These are phyloP conservation scores for Fagus crenata DNA, from an alignment of 306 rosid species.

Conservation along the genomic window DNA sequence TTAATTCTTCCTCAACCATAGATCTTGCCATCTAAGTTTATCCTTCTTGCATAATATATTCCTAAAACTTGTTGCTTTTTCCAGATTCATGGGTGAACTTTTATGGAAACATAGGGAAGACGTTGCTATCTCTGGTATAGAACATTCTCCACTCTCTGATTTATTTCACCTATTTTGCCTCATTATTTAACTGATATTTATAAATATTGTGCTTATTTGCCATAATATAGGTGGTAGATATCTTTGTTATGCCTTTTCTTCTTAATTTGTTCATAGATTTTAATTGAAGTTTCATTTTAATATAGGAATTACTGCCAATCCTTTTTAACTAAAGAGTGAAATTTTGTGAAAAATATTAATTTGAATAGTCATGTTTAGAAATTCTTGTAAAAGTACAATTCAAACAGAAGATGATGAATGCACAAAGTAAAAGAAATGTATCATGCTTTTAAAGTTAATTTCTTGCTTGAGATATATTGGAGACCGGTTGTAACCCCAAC, in stretches of 20 bases:
- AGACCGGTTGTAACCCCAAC: background rate
- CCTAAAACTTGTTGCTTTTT: constrained; percentile 27
- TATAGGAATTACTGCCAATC: background rate
- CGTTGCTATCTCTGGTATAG: constrained; percentile 74
- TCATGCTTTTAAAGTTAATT: background rate
- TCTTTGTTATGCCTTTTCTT: background rate
- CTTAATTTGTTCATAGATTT: background rate
- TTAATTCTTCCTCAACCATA: constrained; percentile 13
- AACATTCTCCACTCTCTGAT: constrained; percentile 4
- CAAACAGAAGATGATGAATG: background rate
- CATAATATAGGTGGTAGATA: background rate
- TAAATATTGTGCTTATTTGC: background rate
- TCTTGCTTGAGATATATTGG: background rate
- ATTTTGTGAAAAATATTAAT: background rate
- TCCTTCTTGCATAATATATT: constrained; percentile 18
- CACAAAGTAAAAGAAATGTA: background rate
- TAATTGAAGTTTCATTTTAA: background rate
- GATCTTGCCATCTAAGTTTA: background rate
- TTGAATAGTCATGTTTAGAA: background rate
- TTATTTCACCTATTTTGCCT: background rate
- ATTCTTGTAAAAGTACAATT: background rate
- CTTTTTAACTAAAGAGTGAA: background rate
- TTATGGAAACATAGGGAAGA: constrained; percentile 81
- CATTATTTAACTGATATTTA: background rate
- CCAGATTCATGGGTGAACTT: constrained; percentile 88